Evolutionary conservation across 2,329 filamentous ascomycete genomes (phyloP).

Genomic region (Scedosporium minutisporum): DNA sequence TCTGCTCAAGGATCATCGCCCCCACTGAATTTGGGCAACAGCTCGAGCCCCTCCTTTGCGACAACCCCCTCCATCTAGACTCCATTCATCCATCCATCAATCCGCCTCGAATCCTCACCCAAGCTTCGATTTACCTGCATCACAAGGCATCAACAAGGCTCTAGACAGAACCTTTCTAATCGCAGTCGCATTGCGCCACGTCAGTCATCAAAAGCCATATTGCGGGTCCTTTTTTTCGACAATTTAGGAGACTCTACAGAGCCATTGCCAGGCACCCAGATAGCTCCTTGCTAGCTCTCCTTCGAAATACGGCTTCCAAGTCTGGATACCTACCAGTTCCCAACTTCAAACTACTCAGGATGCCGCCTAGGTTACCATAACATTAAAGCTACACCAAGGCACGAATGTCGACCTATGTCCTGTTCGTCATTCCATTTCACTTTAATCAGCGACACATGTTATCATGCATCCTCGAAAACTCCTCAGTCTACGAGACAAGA

Average conservation of each 20-base stretch:
- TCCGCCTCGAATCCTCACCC: background rate
- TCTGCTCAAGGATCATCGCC: background rate
- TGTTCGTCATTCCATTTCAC: background rate
- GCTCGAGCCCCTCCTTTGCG: slow-evolving; percentile 1
- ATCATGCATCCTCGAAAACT: slow-evolving; percentile 56
- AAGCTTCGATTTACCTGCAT: background rate
- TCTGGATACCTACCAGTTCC: background rate
- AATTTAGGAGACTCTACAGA: no score
- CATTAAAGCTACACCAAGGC: background rate
- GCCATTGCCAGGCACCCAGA: no score
- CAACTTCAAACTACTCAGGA: background rate
- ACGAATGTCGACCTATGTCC: background rate
- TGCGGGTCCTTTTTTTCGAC: no score
- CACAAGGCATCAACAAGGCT: background rate
- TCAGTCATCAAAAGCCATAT: no score
- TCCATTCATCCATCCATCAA: no score
- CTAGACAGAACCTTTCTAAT: background rate
- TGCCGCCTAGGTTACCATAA: background rate
- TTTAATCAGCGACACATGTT: slow-evolving; percentile 8
- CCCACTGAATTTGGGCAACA: background rate
- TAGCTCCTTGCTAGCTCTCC: no score
- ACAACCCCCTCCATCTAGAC: background rate
- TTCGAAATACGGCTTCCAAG: no score
- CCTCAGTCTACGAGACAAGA: slow-evolving; percentile 61
- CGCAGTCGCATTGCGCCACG: no score